Evolutionary conservation across 495 filamentous ascomycete species (phyloP), one percentile per base, ranked within the genome.

Genomic region (Ascobolus immersus): DNA sequence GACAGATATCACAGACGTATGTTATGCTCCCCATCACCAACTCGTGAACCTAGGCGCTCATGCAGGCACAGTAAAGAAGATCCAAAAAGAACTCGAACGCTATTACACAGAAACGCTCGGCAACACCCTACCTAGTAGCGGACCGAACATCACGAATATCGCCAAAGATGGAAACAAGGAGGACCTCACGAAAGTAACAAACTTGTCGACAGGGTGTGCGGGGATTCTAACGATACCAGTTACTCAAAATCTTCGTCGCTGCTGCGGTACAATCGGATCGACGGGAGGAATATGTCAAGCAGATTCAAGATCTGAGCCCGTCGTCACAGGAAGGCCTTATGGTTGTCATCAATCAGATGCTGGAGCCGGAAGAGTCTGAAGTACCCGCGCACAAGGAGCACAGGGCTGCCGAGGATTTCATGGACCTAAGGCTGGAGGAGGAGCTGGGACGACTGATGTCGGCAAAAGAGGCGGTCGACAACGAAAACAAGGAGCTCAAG

Each of bases 351-450:
- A 49, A 38, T 13, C 21, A 43, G 32, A 50, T 49, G 46, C 49
- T 49, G 27, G 39, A 37, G 28, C 33, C 37, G 11, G 37, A 40
- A 4, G 25, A 27, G 11, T 27, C 25, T 11, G 25, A 27, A n/a
- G 25, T 4, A n/a, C n/a, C n/a, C n/a, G n/a, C n/a, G n/a, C n/a
- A n/a, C n/a, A n/a, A n/a, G n/a, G n/a, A n/a, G n/a, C n/a, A n/a
- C n/a, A n/a, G n/a, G n/a, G n/a, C n/a, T n/a, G n/a, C 28, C 17
- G 17, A 14, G 15, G 46, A 49, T 40, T 39, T 42, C 18, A 41
- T 49, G 23, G 46, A 49, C 15, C 49, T 50, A 24, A 21, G 47
- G 18, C 39, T 50, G 46, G 47, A 50, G 31, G 47, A 50, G 24
- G 47, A 50, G 30, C 45, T 50, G 41, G 47, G 42, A 26, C 36